Evolutionary conservation across 768 basidiomycete species (phyloP), one percentile per base, ranked within the genome.

Genomic region (Nevesoporus exiguus): DNA sequence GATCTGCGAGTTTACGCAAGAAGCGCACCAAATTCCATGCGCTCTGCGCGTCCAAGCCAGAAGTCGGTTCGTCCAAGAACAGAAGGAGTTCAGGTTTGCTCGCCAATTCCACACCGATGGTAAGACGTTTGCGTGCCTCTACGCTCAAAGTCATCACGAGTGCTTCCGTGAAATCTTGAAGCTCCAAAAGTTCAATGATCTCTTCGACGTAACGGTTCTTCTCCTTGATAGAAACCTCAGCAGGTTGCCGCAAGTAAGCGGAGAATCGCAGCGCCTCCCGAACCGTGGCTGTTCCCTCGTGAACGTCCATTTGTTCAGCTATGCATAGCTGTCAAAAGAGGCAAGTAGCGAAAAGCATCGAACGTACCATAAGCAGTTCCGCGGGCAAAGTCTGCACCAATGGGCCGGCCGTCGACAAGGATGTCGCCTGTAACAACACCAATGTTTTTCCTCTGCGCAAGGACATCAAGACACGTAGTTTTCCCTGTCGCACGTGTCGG

Each of bases 61-160:
- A 81, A 3, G 80, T 81, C 15, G 80, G 79, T 64, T 80, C 77
- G 56, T 78, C 74, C 34, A 65, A 51, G 46, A 63, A 57, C 47
- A 65, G 47, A 6, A 66, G 61, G 14, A 70, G 62, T 0, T 56
- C 56, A 1, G 65, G 63, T 21, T 93, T 93, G 69, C 88, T 88
- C 17, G 92, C 91, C 8, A 96, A 78, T 67, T 95, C 93, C 51
- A 95, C 93, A 53, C 90, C 93, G 61, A 95, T 95, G 2, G 93
- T 94, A 22, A 93, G 77, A 10, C 92, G 85, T 67, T 95, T 95
- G 56, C 90, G 80, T 8, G 86, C 82, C 60, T 86, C 87, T 22
- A 82, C 78, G 49, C 76, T 78, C 33, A 89, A 76, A 59, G 79
- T 83, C 66, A 82, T 81, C 15, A 94, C 87, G 60, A 94, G 76